Percentiles rank a stretch among this genome's conserved stretches.
Conservation (phyloP, 2,329 filamentous ascomycete species). For the Fusarium mangiferae region DNA sequence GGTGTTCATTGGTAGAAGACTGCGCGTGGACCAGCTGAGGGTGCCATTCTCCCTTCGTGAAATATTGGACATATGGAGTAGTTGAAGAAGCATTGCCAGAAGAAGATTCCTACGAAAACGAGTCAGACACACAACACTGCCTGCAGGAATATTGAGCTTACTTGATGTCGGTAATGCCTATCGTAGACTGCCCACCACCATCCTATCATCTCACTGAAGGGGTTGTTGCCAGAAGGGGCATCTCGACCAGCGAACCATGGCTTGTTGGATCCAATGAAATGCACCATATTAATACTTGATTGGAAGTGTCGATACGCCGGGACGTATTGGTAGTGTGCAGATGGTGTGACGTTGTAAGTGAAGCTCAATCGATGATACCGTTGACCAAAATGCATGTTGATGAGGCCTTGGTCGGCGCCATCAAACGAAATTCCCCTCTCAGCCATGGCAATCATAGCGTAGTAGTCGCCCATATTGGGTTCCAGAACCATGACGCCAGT, state of each 20-base stretch:
- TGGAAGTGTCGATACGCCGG: constrained; percentile 95
- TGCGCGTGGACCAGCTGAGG: constrained; percentile 32
- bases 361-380: constrained; percentile 91
- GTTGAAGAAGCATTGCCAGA: constrained; percentile 16
- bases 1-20: constrained; percentile 35
- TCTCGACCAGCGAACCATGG: constrained; percentile 80
- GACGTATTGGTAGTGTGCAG: constrained; percentile 95
- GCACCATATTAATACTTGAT: constrained; percentile 86
- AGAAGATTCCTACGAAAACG: constrained; percentile 29
- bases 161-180: constrained; percentile 75
- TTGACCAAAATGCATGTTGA: constrained; percentile 93
- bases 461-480: constrained; percentile 88
- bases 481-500: constrained; percentile 94
- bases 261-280: constrained; percentile 93
- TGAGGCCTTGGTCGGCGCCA: constrained; percentile 92
- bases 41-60: constrained; percentile 64
- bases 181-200: constrained; percentile 97
- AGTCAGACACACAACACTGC: constrained; percentile 8
- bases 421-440: constrained; percentile 92
- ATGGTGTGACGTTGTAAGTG: constrained; percentile 96
- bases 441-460: constrained; percentile 85
- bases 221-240: constrained; percentile 63
- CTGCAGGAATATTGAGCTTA: constrained; percentile 46
- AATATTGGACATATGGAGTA: constrained; percentile 60
- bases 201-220: constrained; percentile 85